Evolutionary conservation across 768 basidiomycete genomes (phyloP).

Genomic region (Naganishia randhawae): DNA sequence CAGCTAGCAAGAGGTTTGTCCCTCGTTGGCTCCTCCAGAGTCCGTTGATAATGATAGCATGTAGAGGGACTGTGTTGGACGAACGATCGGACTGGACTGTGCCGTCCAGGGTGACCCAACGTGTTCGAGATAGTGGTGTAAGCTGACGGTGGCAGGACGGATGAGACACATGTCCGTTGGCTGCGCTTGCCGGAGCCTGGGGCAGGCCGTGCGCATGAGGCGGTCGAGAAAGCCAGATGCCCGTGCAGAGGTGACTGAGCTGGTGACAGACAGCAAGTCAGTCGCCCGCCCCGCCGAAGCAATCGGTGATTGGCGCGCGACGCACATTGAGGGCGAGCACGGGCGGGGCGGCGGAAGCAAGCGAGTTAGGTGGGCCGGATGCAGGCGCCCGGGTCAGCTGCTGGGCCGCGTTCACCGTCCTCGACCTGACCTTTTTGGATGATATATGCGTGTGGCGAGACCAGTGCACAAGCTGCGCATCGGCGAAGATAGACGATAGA

Average conservation of each 20-base stretch:
- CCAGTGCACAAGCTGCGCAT: too few species aligned
- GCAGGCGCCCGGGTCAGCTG: not conserved
- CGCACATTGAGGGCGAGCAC: not conserved
- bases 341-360: slow-evolving; percentile 3
- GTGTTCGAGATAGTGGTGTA: too few species aligned
- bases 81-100: not conserved
- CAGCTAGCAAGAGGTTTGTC: not conserved
- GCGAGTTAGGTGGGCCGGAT: not conserved
- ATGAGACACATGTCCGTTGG: too few species aligned
- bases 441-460: too few species aligned
- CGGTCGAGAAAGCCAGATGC: not conserved
- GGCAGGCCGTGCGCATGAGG: too few species aligned
- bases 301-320: slow-evolving; percentile 8
- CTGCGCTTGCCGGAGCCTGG: too few species aligned
- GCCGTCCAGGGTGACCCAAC: not conserved
- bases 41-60: not conserved
- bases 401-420: not conserved
- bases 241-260: not conserved
- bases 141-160: too few species aligned
- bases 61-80: not conserved
- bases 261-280: not conserved
- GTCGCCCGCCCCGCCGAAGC: too few species aligned
- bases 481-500: slow-evolving; percentile 21
- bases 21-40: not conserved
- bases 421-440: not conserved